Evolutionary conservation across 257 asterid genomes (phyloP).

Genomic region (Petunia axillaris): DNA sequence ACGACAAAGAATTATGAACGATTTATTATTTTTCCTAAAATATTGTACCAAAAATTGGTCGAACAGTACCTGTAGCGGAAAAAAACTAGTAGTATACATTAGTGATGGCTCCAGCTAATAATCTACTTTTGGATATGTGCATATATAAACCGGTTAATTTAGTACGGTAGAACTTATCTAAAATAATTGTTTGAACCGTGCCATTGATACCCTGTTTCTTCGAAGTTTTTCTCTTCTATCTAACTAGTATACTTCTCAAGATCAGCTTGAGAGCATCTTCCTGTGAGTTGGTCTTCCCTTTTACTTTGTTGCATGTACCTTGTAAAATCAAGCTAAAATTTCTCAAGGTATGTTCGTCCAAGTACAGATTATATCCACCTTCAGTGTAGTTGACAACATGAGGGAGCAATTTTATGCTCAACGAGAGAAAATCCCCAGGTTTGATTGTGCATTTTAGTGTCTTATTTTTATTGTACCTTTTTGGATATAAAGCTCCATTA

Average conservation of each 20-base stretch:
- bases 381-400: constrained; percentile 93
- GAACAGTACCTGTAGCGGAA: background rate
- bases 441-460: constrained; percentile 26
- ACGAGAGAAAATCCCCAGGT: constrained; percentile 73
- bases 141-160: background rate
- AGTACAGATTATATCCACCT: constrained; percentile 76
- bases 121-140: background rate
- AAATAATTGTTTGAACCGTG: background rate
- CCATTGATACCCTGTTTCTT: constrained; percentile 3
- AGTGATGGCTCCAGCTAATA: background rate
- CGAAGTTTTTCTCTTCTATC: background rate
- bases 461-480: constrained; percentile 23
- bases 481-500: background rate
- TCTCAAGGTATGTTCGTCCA: constrained; percentile 10
- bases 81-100: constrained; percentile 5
- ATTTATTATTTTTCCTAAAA: background rate
- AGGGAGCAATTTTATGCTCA: constrained; percentile 74
- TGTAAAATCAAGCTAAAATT: background rate
- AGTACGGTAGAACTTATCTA: background rate
- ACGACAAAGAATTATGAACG: background rate
- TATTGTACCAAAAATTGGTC: background rate
- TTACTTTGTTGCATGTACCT: constrained; percentile 6
- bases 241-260: background rate
- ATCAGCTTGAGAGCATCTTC: background rate
- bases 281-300: background rate